Percentiles rank a stretch among this genome's conserved stretches.
Conservation (phyloP, 768 basidiomycete genomes). For the Macrocybe gigantea region DNA sequence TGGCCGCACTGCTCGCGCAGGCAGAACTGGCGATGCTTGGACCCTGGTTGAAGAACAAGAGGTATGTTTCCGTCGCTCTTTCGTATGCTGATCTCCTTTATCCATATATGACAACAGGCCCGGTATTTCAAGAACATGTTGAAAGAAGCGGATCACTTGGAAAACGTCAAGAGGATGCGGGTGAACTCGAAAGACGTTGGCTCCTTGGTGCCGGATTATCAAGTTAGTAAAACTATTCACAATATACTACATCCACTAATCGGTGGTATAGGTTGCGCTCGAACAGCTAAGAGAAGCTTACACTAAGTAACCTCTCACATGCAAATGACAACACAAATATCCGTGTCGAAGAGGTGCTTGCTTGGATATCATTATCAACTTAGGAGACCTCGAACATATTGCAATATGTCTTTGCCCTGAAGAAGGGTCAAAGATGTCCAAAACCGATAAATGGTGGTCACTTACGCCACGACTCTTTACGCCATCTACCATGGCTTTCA, state of each 20-base stretch:
- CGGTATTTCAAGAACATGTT: slow-evolving; percentile 85
- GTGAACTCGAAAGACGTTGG: slow-evolving; percentile 58
- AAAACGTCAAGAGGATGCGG: slow-evolving; percentile 61
- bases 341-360: neutral
- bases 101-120: slow-evolving; percentile 41
- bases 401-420: slow-evolving; percentile 66
- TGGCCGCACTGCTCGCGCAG: slow-evolving; percentile 93
- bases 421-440: neutral
- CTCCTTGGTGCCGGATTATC: slow-evolving; percentile 54
- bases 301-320: slow-evolving; percentile 14
- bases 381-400: slow-evolving; percentile 65
- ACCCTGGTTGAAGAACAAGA: slow-evolving; percentile 93
- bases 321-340: neutral
- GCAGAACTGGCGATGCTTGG: slow-evolving; percentile 86
- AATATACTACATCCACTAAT: slow-evolving; percentile 1
- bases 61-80: slow-evolving; percentile 28
- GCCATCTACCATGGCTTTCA: slow-evolving; percentile 71
- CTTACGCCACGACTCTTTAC: slow-evolving; percentile 74
- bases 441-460: slow-evolving; percentile 9
- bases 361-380: slow-evolving; percentile 31
- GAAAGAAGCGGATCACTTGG: slow-evolving; percentile 62
- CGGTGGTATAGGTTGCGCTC: slow-evolving; percentile 27
- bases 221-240: slow-evolving; percentile 34
- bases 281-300: slow-evolving; percentile 33
- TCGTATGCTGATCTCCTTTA: too few species aligned